Evolutionary conservation across 106 monocot genomes (phyloP).

Genomic region (Dactylorhiza incarnata): DNA sequence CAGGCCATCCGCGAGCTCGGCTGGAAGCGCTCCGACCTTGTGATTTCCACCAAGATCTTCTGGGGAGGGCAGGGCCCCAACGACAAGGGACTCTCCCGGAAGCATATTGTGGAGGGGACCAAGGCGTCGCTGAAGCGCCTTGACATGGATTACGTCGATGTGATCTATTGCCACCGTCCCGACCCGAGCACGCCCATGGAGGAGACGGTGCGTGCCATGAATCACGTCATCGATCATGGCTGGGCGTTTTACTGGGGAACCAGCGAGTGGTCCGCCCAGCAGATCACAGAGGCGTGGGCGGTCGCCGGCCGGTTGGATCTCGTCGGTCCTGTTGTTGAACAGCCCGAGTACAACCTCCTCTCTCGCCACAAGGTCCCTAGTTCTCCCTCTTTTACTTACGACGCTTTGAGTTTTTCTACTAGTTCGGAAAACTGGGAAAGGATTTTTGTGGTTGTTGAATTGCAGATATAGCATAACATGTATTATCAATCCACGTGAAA

Average conservation of each 20-base stretch:
- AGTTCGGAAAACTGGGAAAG: too few relatives aligned
- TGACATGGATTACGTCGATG: neutral
- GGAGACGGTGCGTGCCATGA: neutral
- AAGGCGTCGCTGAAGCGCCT: slow-evolving; percentile 2
- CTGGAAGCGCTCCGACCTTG: neutral
- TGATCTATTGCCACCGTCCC: neutral
- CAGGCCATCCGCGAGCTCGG: neutral
- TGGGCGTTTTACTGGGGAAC: neutral
- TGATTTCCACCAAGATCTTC: neutral
- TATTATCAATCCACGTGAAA: too few relatives aligned
- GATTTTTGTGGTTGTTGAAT: too few relatives aligned
- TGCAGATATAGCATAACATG: too few relatives aligned
- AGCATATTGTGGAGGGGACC: neutral
- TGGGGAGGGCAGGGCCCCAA: neutral
- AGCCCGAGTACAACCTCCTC: slow-evolving; percentile 5
- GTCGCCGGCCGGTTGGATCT: neutral
- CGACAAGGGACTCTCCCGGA: neutral
- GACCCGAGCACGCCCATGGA: neutral
- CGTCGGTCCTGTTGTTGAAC: neutral
- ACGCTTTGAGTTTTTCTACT: too few relatives aligned
- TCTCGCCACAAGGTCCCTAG: neutral
- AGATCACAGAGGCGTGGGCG: neutral
- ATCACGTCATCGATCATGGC: neutral
- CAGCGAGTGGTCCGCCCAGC: neutral
- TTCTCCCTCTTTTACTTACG: too few relatives aligned